Evolutionary conservation across 1,284 basidiomycete genomes (phyloP), one percentile per base, ranked within the genome.

Genomic region (Bondarzewia mesenterica): DNA sequence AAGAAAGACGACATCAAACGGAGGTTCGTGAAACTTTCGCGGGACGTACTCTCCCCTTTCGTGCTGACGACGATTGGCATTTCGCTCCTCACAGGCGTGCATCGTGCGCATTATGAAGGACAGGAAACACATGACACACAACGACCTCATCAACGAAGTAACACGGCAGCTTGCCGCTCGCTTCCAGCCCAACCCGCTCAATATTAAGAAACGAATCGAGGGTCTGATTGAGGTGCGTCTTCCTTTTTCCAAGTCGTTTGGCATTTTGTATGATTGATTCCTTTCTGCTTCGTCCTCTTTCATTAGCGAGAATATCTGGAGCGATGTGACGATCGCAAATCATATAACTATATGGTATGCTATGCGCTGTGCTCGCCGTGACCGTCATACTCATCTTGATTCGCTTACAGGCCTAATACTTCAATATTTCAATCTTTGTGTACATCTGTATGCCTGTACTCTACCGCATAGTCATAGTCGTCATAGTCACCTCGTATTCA

Each of bases 81-180:
- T 18, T 40, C 21, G n/a, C 21, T 18, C 21, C 16, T 40, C 32
- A 18, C 56, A 96, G 92, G 94, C 94, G 2, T 97, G 92, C 60
- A 89, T 99, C 52, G 96, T 99, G 21, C 84, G 96, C 36, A 85
- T 98, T 35, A 99, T 99, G 96, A 99, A 99, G 71, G 86, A 93
- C 61, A 73, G 94, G 52, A 98, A 98, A 65, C 78, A 79, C 49
- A 84, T 98, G 80, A 68, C 73, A 5, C 93, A 98, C 63, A 91
- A 85, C 53, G 93, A 95, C 51, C 76, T 99, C 15, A 77, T 98
- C 49, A 87, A 87, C 57, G 94, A 99, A 66, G 92, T 93, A 22
- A 90, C 91, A 35, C 78, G 82, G 15, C 95, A 98, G 61, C 70
- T 99, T 2, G 72, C 85, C 12, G 72, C 71, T 50, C 80, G 96